Conservation (phyloP, 1,284 basidiomycete species). For the Apiotrichum porosum region DNA sequence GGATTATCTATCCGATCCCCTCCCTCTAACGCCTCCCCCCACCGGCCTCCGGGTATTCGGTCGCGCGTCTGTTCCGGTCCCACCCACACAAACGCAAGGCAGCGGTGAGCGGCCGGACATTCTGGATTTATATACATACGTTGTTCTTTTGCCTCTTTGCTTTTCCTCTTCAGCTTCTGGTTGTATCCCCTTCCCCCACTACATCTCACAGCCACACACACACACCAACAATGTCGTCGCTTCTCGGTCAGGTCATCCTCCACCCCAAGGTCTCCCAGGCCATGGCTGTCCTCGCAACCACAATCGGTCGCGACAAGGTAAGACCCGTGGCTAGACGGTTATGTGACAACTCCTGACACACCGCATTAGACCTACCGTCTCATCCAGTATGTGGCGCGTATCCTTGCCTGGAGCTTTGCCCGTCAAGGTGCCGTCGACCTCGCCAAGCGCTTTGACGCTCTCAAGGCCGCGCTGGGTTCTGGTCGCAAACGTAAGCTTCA, state of each 20-base stretch:
- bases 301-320: conserved; percentile 84
- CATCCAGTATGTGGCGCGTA: conserved; percentile 85
- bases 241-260: conserved; percentile 70
- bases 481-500: conserved; percentile 68
- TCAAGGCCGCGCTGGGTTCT: conserved; percentile 71
- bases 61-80: no score
- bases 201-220: no score
- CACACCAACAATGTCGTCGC: conserved; percentile 30
- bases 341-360: neutral
- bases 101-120: no score
- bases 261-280: conserved; percentile 73
- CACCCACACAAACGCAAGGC: no score
- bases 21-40: no score
- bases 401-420: conserved; percentile 78
- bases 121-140: no score
- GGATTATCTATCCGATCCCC: no score
- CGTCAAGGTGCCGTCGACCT: conserved; percentile 61
- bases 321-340: no score
- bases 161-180: no score
- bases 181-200: no score
- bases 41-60: no score
- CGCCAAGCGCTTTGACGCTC: conserved; percentile 67
- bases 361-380: conserved; percentile 70
- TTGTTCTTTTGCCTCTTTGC: no score
- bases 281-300: conserved; percentile 73